Percentiles rank a stretch among this genome's conserved stretches.
Conservation (phyloP, 2,329 filamentous ascomycete species). For the Exophiala sp. region DNA sequence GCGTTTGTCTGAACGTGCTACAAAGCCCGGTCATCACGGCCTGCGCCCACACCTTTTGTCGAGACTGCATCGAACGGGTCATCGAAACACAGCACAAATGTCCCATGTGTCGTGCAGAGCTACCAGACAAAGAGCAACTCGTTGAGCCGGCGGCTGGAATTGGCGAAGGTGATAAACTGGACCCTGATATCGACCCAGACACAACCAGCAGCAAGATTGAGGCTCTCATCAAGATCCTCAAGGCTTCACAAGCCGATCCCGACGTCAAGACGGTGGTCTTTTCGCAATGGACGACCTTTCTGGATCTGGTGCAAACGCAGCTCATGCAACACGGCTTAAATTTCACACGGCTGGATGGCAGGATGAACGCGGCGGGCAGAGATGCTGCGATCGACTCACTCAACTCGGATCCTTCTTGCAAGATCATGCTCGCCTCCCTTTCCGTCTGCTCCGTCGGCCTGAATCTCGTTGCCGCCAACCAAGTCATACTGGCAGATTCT, state of each 20-base stretch:
- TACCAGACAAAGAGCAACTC: constrained; percentile 54
- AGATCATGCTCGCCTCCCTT: constrained; percentile 74
- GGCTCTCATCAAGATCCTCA: constrained; percentile 67
- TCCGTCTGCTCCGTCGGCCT: constrained; percentile 78
- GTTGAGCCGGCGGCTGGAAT: constrained; percentile 60
- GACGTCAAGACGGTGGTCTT: constrained; percentile 76
- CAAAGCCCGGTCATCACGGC: constrained; percentile 72
- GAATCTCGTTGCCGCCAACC: constrained; percentile 79
- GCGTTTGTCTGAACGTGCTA: constrained; percentile 70
- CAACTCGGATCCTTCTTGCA: constrained; percentile 60
- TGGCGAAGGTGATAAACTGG: constrained; percentile 44
- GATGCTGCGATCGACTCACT: constrained; percentile 65
- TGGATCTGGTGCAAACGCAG: constrained; percentile 68
- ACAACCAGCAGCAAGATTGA: constrained; percentile 77
- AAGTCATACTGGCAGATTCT: constrained; percentile 73
- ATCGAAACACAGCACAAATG: constrained; percentile 73
- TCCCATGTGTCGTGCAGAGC: constrained; percentile 70
- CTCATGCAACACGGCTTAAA: constrained; percentile 55
- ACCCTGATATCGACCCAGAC: constrained; percentile 53
- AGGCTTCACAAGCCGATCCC: constrained; percentile 58
- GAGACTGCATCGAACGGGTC: constrained; percentile 64
- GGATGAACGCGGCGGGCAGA: constrained; percentile 64
- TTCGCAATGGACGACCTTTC: constrained; percentile 71
- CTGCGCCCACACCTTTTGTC: constrained; percentile 76
- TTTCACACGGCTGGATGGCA: constrained; percentile 71